Base-by-base conservation (phyloP, 2,329 filamentous ascomycete species). In the Aspergillus novoparasiticus region DNA sequence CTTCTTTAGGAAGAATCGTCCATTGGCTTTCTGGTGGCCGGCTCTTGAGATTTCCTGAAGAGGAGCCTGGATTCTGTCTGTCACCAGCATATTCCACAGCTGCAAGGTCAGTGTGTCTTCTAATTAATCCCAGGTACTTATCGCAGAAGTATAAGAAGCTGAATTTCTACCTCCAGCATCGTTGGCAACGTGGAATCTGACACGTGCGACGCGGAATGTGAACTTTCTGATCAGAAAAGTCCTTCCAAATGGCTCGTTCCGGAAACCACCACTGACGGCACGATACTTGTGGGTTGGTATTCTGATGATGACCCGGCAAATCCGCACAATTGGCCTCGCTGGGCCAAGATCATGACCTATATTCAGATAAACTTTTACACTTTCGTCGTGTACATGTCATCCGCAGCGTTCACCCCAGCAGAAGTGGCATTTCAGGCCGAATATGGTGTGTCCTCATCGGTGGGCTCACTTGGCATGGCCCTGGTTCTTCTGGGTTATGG, bases 301-400 rank as follows among this genome's bases (percentile, higher is more conserved):
- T 41, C 39, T n/a, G 39, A 41, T n/a, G 39, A 41, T 4, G 39
- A 41, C 19, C 39, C 39, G 8, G 39, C 3, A 41, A 41, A 41
- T 41, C 39, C 39, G 16, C 8, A 41, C 8, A 41, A 41, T 41
- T 41, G 39, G 39, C 39, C 39, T 19, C 39, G 39, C 19, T 41
- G 39, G 39, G 19, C 39, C 39, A 41, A 41, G 19, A 10, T 41
- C 16, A 41, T 41, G 39, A 8, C n/a, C 16, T 41, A 41, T n/a
- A 41, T 41, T n/a, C 39, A 41, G 39, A 41, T 41, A n/a, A 41
- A 60, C 19, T 41, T 60, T 46, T 61, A 61, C 39, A 58, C 62
- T 1, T 51, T 64, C 6, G 55, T 45, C 19, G 62, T 64, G 16
- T 64, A 64, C 48, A 58, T 61, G 54, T 45, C 41, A 9, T 61